phyloP scores from a whole-genome alignment of 2,329 filamentous ascomycete genomes.

The Colletotrichum melonis region DNA sequence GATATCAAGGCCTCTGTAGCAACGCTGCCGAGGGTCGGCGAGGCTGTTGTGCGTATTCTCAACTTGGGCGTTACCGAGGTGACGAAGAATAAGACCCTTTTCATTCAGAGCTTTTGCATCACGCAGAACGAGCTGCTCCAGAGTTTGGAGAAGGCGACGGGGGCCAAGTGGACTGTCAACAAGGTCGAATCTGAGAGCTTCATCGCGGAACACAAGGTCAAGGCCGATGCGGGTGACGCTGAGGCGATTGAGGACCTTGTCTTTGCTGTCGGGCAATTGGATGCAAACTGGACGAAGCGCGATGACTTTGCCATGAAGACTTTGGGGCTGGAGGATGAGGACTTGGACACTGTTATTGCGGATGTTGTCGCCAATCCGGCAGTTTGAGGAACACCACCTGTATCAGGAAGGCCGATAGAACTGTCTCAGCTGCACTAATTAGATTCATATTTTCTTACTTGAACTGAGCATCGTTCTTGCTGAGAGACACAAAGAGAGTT shows the following conservation, averaged over 20 bases:
- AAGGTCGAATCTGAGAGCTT: slow-evolving; percentile 52
- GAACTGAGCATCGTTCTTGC: no score
- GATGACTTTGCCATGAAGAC: slow-evolving; percentile 59
- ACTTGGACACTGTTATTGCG: slow-evolving; percentile 54
- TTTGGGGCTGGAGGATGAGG: slow-evolving; percentile 58
- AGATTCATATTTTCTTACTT: neutral
- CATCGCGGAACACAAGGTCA: slow-evolving; percentile 49
- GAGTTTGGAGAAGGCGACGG: slow-evolving; percentile 47
- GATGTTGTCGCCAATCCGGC: slow-evolving; percentile 43
- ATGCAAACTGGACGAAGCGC: slow-evolving; percentile 60
- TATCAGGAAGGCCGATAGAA: neutral
- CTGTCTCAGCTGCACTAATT: neutral
- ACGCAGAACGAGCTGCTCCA: slow-evolving; percentile 48
- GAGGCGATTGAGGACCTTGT: slow-evolving; percentile 59
- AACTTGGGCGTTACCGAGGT: slow-evolving; percentile 38
- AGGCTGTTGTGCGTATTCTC: slow-evolving; percentile 48
- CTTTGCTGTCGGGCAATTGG: slow-evolving; percentile 59
- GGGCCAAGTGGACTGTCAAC: slow-evolving; percentile 43
- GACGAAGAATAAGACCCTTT: slow-evolving; percentile 48
- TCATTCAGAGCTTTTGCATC: slow-evolving; percentile 54
- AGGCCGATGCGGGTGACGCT: slow-evolving; percentile 50
- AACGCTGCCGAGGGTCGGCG: slow-evolving; percentile 47
- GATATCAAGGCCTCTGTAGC: slow-evolving; percentile 46
- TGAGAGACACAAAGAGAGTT: no score
- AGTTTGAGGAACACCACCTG: neutral